Evolutionary conservation across 2,329 filamentous ascomycete genomes (phyloP).

Genomic region (Capronia coronata): DNA sequence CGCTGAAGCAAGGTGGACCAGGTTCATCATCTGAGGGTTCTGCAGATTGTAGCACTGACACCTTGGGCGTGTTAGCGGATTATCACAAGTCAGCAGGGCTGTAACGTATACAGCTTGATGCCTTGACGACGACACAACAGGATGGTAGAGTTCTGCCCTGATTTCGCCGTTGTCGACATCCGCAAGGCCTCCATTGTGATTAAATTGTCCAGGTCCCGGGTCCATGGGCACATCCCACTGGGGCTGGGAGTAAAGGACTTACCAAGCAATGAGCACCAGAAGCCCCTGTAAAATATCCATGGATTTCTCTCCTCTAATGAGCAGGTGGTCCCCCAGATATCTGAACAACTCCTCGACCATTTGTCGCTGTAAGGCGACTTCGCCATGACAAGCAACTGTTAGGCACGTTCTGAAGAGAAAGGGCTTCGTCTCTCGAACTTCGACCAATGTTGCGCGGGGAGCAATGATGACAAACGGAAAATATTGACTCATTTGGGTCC

Average conservation of each 20-base stretch:
- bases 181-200: too few relatives aligned
- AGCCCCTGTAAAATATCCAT: slow-evolving; percentile 39
- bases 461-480: slow-evolving; percentile 32
- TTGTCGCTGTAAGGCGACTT: slow-evolving; percentile 27
- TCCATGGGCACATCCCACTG: too few relatives aligned
- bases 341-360: slow-evolving; percentile 31
- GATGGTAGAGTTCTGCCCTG: too few relatives aligned
- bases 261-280: slow-evolving; percentile 36
- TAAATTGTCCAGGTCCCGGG: too few relatives aligned
- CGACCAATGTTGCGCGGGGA: slow-evolving; percentile 15
- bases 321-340: slow-evolving; percentile 32
- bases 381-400: slow-evolving; percentile 28
- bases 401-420: slow-evolving; percentile 37
- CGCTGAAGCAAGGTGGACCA: slow-evolving; percentile 36
- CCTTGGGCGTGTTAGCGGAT: slow-evolving; percentile 27
- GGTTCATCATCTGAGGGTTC: slow-evolving; percentile 32
- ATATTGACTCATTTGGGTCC: slow-evolving; percentile 25
- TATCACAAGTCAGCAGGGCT: too few relatives aligned
- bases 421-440: slow-evolving; percentile 28
- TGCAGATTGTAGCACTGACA: slow-evolving; percentile 33
- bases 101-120: too few relatives aligned
- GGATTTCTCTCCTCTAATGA: slow-evolving; percentile 31
- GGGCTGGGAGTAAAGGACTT: slow-evolving; percentile 7
- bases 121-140: too few relatives aligned
- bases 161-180: too few relatives aligned